phyloP scores from a whole-genome alignment of 768 basidiomycete species.

The Mycena galericulata region DNA sequence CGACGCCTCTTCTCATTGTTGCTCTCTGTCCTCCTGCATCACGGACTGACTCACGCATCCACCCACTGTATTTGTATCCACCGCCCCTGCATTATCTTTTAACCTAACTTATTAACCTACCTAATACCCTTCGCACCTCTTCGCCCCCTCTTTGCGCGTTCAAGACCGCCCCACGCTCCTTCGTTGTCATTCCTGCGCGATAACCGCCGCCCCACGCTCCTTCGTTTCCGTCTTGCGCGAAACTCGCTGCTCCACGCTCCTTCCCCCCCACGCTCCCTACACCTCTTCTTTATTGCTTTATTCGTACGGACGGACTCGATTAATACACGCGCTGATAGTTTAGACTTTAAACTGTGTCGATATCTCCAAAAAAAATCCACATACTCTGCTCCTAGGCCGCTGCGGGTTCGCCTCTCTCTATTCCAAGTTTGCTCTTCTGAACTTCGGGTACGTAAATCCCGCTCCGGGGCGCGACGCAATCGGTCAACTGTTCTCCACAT shows the following conservation, averaged over 20 bases:
- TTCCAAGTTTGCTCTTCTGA: too few relatives aligned
- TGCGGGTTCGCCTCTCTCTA: too few relatives aligned
- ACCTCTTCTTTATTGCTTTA: background rate
- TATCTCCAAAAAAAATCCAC: conserved; percentile 14
- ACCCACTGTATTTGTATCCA: conserved; percentile 24
- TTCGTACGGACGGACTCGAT: conserved; percentile 23
- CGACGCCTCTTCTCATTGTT: background rate
- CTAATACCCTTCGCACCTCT: conserved; percentile 18
- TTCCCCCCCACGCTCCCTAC: conserved; percentile 26
- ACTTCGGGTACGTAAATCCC: too few relatives aligned
- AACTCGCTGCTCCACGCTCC: background rate
- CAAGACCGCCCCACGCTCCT: too few relatives aligned
- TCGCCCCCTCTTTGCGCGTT: background rate
- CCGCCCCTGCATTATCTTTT: conserved; percentile 1
- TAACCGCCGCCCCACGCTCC: background rate
- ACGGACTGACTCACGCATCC: conserved; percentile 23
- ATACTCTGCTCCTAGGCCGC: background rate
- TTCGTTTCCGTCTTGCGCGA: background rate
- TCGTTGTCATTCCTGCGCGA: background rate
- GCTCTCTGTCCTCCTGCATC: conserved; percentile 4
- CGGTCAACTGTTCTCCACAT: too few relatives aligned
- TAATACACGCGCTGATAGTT: too few relatives aligned
- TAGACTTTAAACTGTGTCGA: conserved; percentile 10
- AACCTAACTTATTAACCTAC: conserved; percentile 21
- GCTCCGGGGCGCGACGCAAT: too few relatives aligned